A percentile compares a stretch with the other conserved stretches of the same genome.
These are phyloP conservation scores for Lasiosphaeria hispida DNA, from an alignment of 495 filamentous ascomycete genomes.

Conservation along the genomic window DNA sequence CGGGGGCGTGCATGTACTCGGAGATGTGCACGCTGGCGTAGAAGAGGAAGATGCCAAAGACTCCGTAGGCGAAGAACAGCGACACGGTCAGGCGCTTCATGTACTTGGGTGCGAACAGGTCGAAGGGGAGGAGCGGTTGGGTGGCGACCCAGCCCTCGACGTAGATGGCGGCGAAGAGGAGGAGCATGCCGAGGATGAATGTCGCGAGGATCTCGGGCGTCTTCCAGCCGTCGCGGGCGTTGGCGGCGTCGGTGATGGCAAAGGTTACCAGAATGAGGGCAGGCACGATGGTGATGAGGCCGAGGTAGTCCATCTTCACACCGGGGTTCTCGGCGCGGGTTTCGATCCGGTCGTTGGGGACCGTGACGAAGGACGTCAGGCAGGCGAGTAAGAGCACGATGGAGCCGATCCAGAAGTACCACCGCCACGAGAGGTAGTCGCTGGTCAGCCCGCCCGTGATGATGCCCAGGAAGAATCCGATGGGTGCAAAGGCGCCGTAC, in stretches of 20 bases:
- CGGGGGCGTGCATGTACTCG: slow-evolving; percentile 59
- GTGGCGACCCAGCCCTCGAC: slow-evolving; percentile 73
- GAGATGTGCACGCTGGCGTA: slow-evolving; percentile 77
- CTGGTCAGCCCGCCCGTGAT: slow-evolving; percentile 72
- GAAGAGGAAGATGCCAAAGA: slow-evolving; percentile 72
- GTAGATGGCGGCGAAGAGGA: slow-evolving; percentile 61
- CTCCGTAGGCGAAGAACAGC: slow-evolving; percentile 73
- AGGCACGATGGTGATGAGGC: slow-evolving; percentile 59
- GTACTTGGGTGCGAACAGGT: slow-evolving; percentile 70
- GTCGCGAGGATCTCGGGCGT: slow-evolving; percentile 69
- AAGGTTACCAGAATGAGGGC: slow-evolving; percentile 73
- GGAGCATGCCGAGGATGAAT: slow-evolving; percentile 56
- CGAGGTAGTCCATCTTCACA: slow-evolving; percentile 54
- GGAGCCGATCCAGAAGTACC: slow-evolving; percentile 79
- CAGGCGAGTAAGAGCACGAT: slow-evolving; percentile 44
- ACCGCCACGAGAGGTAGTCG: slow-evolving; percentile 64
- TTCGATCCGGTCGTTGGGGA: slow-evolving; percentile 62
- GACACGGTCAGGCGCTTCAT: slow-evolving; percentile 67
- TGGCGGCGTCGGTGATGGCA: slow-evolving; percentile 71
- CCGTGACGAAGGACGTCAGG: slow-evolving; percentile 58
- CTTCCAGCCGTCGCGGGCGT: slow-evolving; percentile 66
- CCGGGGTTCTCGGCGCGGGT: slow-evolving; percentile 37
- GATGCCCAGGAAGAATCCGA: slow-evolving; percentile 81
- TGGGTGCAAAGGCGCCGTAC: slow-evolving; percentile 72
- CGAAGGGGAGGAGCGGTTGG: slow-evolving; percentile 70